Evolutionary conservation across 345 rosid genomes (phyloP), one percentile per base, ranked within the genome.

Genomic region (Excoecaria cochinchinensis): DNA sequence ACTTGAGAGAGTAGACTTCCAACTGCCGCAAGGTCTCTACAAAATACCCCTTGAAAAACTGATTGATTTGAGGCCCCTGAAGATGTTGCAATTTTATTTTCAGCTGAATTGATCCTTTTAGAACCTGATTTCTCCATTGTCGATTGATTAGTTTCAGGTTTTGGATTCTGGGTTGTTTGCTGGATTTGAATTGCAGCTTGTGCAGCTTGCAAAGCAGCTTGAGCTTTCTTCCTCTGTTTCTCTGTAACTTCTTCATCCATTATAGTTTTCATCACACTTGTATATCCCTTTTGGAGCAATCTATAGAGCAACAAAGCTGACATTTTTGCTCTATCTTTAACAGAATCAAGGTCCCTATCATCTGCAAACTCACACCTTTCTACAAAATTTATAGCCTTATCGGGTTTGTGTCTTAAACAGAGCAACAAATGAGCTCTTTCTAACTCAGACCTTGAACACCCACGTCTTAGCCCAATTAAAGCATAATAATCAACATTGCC

Each of bases 351-450:
- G 80, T 91, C 96, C 61, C 79, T 82, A 4, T 86, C 90, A 12
- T 90, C 92, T 0, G 90, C 80, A 39, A 95, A 87, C 63, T 95
- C 98, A 17, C 97, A 95, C 57, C 97, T 77, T 22, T 95, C 97
- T 9, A 90, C 77, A 74, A 95, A 95, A 47, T 74, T 80, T 7
- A 77, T 82, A 39, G 99, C 90, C 65, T 90, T 89, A 58, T 93
- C 98, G 6, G 96, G 99, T 74, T 91, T 95, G 79, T 95, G 93
- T 80, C 92, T 86, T 24, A 95, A 79, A 57, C 86, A 81, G 6
- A 95, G 79, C 79, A 95, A 57, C 66, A 91, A 70, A 84, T 93
- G 96, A 58, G 99, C 99, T 79, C 97, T 86, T 66, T 93, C 98
- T 0, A 95, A 80, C 75, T 93, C 99, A 5, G 99, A 95, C 65